Base-by-base conservation (phyloP, 1,139 yeast species). In the Saccharomycopsis crataegensis region DNA sequence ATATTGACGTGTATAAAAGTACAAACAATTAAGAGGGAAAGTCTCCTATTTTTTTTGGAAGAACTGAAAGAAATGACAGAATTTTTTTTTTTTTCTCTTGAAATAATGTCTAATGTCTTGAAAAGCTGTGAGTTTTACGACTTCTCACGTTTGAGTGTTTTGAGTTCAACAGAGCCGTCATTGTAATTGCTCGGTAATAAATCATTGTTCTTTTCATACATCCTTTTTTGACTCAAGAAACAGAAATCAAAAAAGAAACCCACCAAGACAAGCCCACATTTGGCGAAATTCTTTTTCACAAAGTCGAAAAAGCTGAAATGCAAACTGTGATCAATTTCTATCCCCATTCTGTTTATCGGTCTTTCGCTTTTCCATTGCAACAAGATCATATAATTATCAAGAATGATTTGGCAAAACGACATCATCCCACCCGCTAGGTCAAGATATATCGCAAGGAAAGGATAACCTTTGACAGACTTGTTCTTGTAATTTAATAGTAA, bases 341-440 rank as follows among this genome's bases (percentile, higher is more conserved):
- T 37, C 2, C 58, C 58, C 36, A 56, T 22, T 12, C 44, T 43
- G 40, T 56, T 56, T 16, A 56, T 54, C 7, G 58, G 50, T 32
- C 48, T 45, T 9, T 52, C 43, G 14, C 31, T 36, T 43, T 49
- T 51, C 45, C 51, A 40, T 6, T 54, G 38, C 3, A 49, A 41
- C 44, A 56, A 44, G 32, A 56, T 56, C 22, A 56, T 12, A 43
- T 56, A 53, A 33, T 56, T 56, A 47, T 56, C 58, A n/a, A 57
- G 8, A 8, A 52, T 44, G 37, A 83, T 64, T 63, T 83, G 87
- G 3, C 63, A 40, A 14, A 77, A 61, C 0, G 83, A 76, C 42
- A 79, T 72, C 1, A 74, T 34, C 9, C 85, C 80, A 6, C 89
- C 89, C 2, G 70, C 59, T 9, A 78, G 61, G 65, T 83, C 89